Evolutionary conservation across 2,329 filamentous ascomycete species (phyloP), one percentile per base, ranked within the genome.

Genomic region (Xylariaceae sp.): DNA sequence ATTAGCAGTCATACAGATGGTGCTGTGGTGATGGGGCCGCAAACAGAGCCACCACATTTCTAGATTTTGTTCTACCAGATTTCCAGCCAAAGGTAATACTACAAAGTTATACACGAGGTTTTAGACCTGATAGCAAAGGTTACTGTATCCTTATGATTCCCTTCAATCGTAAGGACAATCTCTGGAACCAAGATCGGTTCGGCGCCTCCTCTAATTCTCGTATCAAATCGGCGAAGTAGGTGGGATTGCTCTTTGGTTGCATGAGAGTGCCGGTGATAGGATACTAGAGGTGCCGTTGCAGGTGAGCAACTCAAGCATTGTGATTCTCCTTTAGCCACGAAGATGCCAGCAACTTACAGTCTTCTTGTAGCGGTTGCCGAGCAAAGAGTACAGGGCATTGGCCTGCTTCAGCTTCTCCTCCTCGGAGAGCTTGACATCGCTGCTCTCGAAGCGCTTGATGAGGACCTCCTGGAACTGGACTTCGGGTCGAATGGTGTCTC

Each of bases 161-260:
- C 55, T 78, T 77, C 57, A 86, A 63, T 55, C 75, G 75, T 63
- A 85, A 80, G 54, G 73, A 69, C 45, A 83, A 54, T 48, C 78
- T 73, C 45, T 76, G 73, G 18, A 80, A 63, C 71, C 76, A 83
- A 7, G 76, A 77, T 51, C 84, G 71, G 39, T 72, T 78, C 2
- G 84, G 85, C 3, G 81, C 84, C 60, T 80, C 80, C 34, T 87
- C 80, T 19, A 88, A 75, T 66, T 88, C 85, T 48, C 71, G 73
- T 1, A 86, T 65, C 31, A 88, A 67, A 57, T 86, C 80, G 17
- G 73, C 67, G 63, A 85, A 88, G 65, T 88, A 85, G 0, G 77
- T 80, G 36, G 84, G 84, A 58, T 87, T 82, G 62, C 81, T 84
- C 65, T 75, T 76, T 13, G 85, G 84, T 48, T 74, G 69, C 51